These are phyloP conservation scores for Pichia nakasei DNA, from an alignment of 805 yeast species.

Conservation along the genomic window DNA sequence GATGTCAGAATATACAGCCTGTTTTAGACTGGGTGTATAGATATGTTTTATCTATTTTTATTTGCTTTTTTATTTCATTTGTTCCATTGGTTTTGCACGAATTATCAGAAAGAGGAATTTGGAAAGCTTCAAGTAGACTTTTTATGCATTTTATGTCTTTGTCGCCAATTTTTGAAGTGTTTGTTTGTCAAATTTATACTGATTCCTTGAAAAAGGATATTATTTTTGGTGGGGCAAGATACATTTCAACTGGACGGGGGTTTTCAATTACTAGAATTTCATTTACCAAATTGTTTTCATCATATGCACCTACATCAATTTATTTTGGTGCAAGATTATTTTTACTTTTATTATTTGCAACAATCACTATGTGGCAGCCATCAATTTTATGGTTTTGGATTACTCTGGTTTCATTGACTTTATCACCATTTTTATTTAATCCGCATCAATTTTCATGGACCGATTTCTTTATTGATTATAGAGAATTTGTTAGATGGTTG, in stretches of 20 bases:
- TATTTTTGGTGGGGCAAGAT: constrained; percentile 85
- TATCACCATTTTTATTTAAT: constrained; percentile 45
- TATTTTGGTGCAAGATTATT: constrained; percentile 68
- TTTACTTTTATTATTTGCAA: constrained; percentile 64
- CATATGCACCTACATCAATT: constrained; percentile 68
- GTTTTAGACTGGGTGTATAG: constrained; percentile 86
- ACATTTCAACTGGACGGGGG: constrained; percentile 90
- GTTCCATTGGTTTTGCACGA: constrained; percentile 85
- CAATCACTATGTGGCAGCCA: constrained; percentile 74
- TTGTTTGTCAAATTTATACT: constrained; percentile 90
- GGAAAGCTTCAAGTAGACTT: constrained; percentile 65
- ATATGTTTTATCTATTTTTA: constrained; percentile 81
- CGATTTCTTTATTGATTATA: constrained; percentile 41
- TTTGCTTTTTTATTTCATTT: constrained; percentile 88
- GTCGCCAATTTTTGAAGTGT: constrained; percentile 90
- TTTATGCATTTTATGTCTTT: constrained; percentile 69
- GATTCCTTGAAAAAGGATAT: constrained; percentile 66
- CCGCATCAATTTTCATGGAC: constrained; percentile 44
- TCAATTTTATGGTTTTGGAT: constrained; percentile 54
- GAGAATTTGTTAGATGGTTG: constrained; percentile 59
- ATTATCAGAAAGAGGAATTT: constrained; percentile 72
- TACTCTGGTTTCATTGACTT: constrained; percentile 36
- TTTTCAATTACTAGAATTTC: constrained; percentile 79
- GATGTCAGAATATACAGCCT: constrained; percentile 80
- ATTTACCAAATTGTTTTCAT: constrained; percentile 63